Base-by-base conservation (phyloP, 2,329 filamentous ascomycete species). In the Trichoderma sp. region DNA sequence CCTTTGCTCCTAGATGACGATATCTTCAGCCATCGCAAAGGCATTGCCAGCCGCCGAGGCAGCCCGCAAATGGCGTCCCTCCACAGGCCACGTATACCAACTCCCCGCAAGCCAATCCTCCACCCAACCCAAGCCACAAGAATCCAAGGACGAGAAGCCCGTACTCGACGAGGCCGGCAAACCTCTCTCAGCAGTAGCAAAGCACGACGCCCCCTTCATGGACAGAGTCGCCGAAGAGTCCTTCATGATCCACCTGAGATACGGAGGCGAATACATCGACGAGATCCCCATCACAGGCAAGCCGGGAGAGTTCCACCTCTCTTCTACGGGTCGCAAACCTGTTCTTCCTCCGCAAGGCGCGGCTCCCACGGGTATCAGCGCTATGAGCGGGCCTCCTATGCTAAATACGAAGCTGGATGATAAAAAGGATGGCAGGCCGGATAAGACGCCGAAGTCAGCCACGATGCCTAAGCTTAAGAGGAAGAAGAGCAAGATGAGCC, bases 251-350 rank as follows among this genome's bases (percentile, higher is more conserved):
- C 87, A 90, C 74, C 83, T 88, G 79, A 85, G 84, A 73, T 88
- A 87, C 75, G 89, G 89, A 47, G 86, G 88, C 63, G 89, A 91
- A 74, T 91, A 89, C 77, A 87, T 91, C 80, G 88, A 92, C 79
- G 88, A 91, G 79, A 91, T 90, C 74, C 89, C 89, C 56, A 91
- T 92, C 75, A 91, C 89, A 0, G 90, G 90, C 63, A 85, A 86
- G 34, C 90, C 90, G 1, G 90, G 90, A 64, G 88, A 90, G 69
- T 92, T 91, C 79, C 88, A 91, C 75, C 84, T 91, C 12, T 86
- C 87, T 9, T 89, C 88, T 8, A 90, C 88, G 0, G 89, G 89
- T 1, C 85, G 88, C 69, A 87, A 87, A 76, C 76, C 79, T 2
- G 78, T 80, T 5, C 77, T 77, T 18, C 78, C 81, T 26, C 80